phyloP scores from a whole-genome alignment of 306 rosid species.

The Sechiopsis laciniata region DNA sequence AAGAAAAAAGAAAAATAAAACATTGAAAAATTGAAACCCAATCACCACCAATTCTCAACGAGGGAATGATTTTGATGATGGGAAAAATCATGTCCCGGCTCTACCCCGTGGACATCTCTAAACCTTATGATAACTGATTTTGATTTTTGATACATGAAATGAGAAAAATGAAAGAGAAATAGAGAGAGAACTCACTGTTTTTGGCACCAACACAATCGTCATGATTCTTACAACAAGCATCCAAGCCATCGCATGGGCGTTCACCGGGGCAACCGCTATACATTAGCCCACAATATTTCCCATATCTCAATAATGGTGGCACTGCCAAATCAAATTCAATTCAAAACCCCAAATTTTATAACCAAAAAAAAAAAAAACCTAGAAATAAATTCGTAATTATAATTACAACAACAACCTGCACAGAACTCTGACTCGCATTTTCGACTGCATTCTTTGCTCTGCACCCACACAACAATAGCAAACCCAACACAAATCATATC shows the following conservation, averaged over 20 bases:
- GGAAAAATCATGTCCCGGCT: too few relatives aligned
- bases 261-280: conserved; percentile 95
- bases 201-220: conserved; percentile 67
- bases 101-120: too few relatives aligned
- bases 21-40: too few relatives aligned
- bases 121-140: too few relatives aligned
- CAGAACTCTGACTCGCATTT: conserved; percentile 88
- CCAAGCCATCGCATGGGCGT: conserved; percentile 93
- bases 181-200: conserved; percentile 47
- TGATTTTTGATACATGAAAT: too few relatives aligned
- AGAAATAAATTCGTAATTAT: neutral
- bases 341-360: neutral
- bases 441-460: conserved; percentile 83
- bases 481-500: too few relatives aligned
- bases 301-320: conserved; percentile 85
- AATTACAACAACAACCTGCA: conserved; percentile 40
- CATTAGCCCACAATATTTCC: conserved; percentile 81
- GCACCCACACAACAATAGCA: too few relatives aligned
- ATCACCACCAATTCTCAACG: too few relatives aligned
- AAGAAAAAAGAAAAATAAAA: too few relatives aligned
- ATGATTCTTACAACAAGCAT: conserved; percentile 85
- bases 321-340: conserved; percentile 30
- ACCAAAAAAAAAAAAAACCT: neutral
- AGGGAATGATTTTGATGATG: too few relatives aligned
- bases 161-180: neutral